phyloP scores from a whole-genome alignment of 2,329 filamentous ascomycete genomes.

The Colletotrichum sp. region DNA sequence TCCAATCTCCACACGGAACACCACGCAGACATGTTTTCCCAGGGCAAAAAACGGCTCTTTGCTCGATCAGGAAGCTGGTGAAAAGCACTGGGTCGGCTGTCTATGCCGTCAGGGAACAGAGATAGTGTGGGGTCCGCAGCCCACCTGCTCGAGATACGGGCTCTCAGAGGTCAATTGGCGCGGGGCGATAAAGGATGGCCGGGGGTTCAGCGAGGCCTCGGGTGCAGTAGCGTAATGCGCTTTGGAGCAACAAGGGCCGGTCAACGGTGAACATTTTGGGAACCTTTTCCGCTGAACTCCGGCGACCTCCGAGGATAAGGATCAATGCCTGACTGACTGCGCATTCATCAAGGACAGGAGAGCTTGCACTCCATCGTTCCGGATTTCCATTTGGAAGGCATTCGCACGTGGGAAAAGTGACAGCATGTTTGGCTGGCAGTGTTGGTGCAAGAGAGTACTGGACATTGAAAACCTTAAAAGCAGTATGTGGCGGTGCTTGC shows the following conservation, averaged over 20 bases:
- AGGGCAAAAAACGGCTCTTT: neutral
- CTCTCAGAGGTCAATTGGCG: constrained; percentile 28
- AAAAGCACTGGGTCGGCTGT: constrained; percentile 3
- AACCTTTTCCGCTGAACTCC: constrained; percentile 1
- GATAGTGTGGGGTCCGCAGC: constrained; percentile 4
- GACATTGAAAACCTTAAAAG: neutral
- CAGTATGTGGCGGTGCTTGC: constrained; percentile 1
- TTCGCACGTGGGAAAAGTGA: neutral
- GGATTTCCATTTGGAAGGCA: neutral
- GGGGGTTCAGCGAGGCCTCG: neutral
- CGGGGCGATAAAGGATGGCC: constrained; percentile 6
- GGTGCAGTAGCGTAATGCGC: constrained; percentile 15
- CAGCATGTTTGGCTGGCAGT: neutral
- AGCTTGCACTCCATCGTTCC: neutral
- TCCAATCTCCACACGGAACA: constrained; percentile 14
- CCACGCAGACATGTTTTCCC: neutral
- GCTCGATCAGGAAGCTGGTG: constrained; percentile 24
- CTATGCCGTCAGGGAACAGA: constrained; percentile 1
- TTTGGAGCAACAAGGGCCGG: neutral
- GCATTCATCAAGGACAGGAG: neutral
- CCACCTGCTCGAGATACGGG: constrained; percentile 28
- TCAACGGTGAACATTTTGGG: constrained; percentile 10
- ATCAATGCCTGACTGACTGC: neutral
- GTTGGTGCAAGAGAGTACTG: neutral
- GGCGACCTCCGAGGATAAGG: constrained; percentile 2